Evolutionary conservation across 768 basidiomycete genomes (phyloP).

Genomic region (Heimioporus sp.): DNA sequence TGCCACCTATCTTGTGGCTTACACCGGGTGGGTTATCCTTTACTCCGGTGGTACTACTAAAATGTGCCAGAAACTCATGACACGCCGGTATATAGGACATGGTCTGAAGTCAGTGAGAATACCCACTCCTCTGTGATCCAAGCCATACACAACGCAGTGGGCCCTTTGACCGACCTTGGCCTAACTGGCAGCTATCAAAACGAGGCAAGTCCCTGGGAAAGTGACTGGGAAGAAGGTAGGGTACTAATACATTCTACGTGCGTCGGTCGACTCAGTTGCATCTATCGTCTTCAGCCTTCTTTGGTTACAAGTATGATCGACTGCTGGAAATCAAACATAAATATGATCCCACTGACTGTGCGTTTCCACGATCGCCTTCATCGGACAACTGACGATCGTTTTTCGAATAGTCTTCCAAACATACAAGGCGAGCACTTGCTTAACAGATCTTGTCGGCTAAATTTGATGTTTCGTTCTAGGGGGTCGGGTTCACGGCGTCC

Average conservation of each 20-base stretch:
- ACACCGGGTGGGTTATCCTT: conserved; percentile 1
- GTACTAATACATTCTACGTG: too few relatives aligned
- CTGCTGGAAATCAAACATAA: conserved; percentile 13
- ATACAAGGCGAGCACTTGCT: conserved; percentile 1
- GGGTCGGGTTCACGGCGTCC: conserved; percentile 4
- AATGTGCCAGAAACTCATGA: too few relatives aligned
- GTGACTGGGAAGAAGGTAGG: conserved; percentile 13
- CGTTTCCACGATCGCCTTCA: not conserved
- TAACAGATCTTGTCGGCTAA: not conserved
- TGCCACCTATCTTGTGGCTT: conserved; percentile 14
- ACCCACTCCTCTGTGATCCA: not conserved
- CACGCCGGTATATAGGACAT: too few relatives aligned
- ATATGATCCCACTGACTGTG: conserved; percentile 15
- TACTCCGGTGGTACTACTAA: too few relatives aligned
- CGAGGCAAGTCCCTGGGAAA: conserved; percentile 15
- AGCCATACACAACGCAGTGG: conserved; percentile 2
- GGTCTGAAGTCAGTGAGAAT: not conserved
- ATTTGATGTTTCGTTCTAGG: not conserved
- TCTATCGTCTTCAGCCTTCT: conserved; percentile 7
- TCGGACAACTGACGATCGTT: not conserved
- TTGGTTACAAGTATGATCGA: conserved; percentile 15
- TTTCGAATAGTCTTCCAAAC: conserved; percentile 14
- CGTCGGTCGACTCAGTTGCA: not conserved
- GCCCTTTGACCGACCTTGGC: conserved; percentile 10
- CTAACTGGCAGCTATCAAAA: conserved; percentile 19